Base-by-base conservation (phyloP, 2,329 filamentous ascomycete genomes). In the Colletotrichum costaricense region DNA sequence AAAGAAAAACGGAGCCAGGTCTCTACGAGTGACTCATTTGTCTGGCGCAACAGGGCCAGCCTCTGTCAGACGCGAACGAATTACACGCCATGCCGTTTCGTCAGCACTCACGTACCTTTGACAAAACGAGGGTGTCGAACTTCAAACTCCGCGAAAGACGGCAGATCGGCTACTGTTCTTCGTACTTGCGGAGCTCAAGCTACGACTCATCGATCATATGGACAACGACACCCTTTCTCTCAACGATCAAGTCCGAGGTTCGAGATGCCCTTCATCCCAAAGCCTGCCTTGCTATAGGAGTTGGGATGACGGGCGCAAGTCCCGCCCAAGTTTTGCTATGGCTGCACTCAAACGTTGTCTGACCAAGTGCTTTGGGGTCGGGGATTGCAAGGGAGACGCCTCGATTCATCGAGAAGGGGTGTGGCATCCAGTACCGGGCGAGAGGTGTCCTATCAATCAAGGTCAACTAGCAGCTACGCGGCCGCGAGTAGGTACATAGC, bases 51-150 rank as follows among this genome's bases (percentile, higher is more conserved):
- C 60, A 56, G 58, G 28, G 42, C 42, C 24, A 58, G 46, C 33
- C 24, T 59, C 59, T 26, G 42, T 46, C 49, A 38, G 16, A 62
- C 58, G 46, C 24, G 42, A 22, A 49, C 42, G 35, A 59, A 59
- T 16, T 30, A 64, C 62, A 62, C 60, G 70, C 70, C 67, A 73
- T 73, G 46, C 70, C 70, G 60, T 69, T 70, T 73, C 70, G 70
- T 70, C 69, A 73, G 64, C 70, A 26, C 49, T 67, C 67, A 73
- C 67, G 70, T 68, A 69, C 42, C 52, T 57, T 58, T 63, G 54
- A 16, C 62, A 30, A 38, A 64, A 52, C 24, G 33, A 30, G 54
- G 30, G 30, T 54, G 42, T 49, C 42, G 4, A 49, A 49, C 19
- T 49, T 19, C 38, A 58, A 64, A 38, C 62, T 62, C 35, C 56